Conservation (phyloP, 495 filamentous ascomycete species). For the Aspergillus egyptiacus region DNA sequence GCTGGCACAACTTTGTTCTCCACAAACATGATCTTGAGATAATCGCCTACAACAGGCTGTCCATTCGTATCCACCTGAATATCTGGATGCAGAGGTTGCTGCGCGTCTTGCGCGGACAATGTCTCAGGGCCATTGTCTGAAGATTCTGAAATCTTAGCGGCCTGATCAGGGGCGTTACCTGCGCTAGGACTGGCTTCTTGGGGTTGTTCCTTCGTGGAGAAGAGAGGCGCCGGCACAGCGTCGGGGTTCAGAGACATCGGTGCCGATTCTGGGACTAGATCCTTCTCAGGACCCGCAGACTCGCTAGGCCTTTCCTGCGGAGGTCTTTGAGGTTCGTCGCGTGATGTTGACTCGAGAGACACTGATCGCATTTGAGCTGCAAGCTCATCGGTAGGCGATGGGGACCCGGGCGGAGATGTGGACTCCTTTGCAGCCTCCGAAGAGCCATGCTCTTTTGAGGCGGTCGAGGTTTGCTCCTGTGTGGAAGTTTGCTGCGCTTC, state of each 20-base stretch:
- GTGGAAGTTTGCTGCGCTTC: neutral
- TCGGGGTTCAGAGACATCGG: constrained; percentile 52
- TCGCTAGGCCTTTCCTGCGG: constrained; percentile 6
- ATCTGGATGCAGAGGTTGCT: constrained; percentile 31
- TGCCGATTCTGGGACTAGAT: constrained; percentile 16
- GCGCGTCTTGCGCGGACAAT: constrained; percentile 24
- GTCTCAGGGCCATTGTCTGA: constrained; percentile 21
- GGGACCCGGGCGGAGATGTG: constrained; percentile 25
- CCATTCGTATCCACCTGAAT: constrained; percentile 59
- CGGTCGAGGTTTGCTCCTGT: constrained; percentile 11
- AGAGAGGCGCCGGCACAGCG: constrained; percentile 64
- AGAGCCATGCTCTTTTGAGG: constrained; percentile 20
- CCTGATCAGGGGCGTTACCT: constrained; percentile 18
- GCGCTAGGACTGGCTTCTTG: constrained; percentile 19
- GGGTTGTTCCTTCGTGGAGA: constrained; percentile 33
- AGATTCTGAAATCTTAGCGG: constrained; percentile 17
- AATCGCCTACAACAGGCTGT: constrained; percentile 92
- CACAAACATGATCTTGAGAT: constrained; percentile 94
- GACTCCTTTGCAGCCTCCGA: neutral
- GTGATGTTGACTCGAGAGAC: constrained; percentile 39
- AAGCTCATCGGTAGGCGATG: constrained; percentile 45
- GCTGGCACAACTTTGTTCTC: constrained; percentile 91
- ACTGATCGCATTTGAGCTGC: constrained; percentile 47
- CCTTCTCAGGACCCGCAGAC: constrained; percentile 3
- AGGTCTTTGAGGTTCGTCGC: constrained; percentile 7